phyloP scores from a whole-genome alignment of 345 rosid species.

The Populus nigra region DNA sequence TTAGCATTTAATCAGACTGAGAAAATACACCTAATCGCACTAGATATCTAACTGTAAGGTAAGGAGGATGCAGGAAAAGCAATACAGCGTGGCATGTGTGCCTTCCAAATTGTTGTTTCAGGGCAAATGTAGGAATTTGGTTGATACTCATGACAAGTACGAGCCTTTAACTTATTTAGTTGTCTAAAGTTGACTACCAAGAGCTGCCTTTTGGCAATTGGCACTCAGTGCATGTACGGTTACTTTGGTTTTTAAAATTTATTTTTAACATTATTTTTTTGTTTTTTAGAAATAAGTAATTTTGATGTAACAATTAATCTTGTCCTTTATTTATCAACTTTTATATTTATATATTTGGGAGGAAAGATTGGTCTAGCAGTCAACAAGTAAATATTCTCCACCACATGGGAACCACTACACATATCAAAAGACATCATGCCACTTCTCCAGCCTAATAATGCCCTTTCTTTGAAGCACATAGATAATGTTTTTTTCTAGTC shows the following conservation, averaged over 20 bases:
- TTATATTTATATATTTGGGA: neutral
- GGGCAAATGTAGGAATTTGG: conserved; percentile 4
- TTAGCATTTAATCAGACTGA: neutral
- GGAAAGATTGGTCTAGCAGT: neutral
- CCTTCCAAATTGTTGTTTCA: neutral
- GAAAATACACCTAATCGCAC: neutral
- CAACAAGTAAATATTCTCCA: neutral
- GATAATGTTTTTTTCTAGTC: neutral
- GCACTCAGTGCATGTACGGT: neutral
- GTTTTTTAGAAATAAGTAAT: neutral
- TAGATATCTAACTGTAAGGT: neutral
- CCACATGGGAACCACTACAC: neutral
- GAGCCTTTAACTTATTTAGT: conserved; percentile 9
- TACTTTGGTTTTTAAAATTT: too few species aligned
- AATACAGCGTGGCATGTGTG: neutral
- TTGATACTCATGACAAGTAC: neutral
- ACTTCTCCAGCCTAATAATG: neutral
- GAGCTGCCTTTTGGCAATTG: neutral
- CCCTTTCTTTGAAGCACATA: neutral
- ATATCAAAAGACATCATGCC: neutral
- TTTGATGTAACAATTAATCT: neutral
- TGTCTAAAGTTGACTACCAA: neutral
- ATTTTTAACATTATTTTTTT: too few species aligned
- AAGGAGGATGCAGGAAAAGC: neutral
- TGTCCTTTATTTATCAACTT: neutral